Conservation (phyloP, 805 yeast species). For the Diddensiella santjacobensis region DNA sequence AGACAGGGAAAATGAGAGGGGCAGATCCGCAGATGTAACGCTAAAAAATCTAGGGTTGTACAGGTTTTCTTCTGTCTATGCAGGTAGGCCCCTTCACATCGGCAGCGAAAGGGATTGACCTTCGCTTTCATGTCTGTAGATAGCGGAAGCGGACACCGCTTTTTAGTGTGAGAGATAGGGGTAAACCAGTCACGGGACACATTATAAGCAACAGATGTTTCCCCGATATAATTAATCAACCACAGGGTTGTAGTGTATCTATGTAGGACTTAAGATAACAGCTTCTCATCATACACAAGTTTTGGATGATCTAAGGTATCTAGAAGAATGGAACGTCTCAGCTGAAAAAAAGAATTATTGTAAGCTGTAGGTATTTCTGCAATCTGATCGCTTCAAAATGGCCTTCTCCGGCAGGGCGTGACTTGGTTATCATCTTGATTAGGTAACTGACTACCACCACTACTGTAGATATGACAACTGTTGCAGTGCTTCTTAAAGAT, state of each 20-base stretch:
- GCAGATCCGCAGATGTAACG: constrained; percentile 3
- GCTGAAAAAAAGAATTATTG: neutral
- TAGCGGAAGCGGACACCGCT: neutral
- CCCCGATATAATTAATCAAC: neutral
- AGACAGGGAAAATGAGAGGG: neutral
- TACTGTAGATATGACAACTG: neutral
- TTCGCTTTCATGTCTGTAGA: no score
- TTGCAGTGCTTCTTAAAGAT: neutral
- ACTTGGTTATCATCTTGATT: no score
- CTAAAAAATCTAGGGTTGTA: neutral
- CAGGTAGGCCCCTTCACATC: neutral
- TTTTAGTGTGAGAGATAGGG: neutral
- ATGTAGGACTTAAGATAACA: no score
- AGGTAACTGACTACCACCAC: neutral
- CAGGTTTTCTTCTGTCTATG: neutral
- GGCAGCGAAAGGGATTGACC: neutral
- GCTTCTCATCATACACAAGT: neutral
- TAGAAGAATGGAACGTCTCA: neutral
- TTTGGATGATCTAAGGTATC: neutral
- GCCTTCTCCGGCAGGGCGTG: neutral
- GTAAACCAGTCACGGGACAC: neutral
- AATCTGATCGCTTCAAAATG: neutral
- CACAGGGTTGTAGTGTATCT: neutral
- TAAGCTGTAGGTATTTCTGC: neutral
- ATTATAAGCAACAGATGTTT: neutral